These are phyloP conservation scores for Lodderomyces beijingensis DNA, from an alignment of 1,139 yeast genomes.

Conservation along the genomic window DNA sequence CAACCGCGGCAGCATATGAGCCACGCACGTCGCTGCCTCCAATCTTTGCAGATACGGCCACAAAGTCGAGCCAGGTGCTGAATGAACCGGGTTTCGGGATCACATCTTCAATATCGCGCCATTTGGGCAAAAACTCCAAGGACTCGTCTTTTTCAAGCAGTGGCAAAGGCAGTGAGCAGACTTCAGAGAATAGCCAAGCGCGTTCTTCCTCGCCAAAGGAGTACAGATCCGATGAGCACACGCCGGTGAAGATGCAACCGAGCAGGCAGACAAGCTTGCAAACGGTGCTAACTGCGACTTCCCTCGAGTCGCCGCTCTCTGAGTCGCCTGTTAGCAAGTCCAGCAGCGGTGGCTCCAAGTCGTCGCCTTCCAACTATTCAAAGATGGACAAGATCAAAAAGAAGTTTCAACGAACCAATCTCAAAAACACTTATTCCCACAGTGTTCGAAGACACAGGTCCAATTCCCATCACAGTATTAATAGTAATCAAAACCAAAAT, in stretches of 20 bases:
- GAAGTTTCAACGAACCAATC: conserved; percentile 6
- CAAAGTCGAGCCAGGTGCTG: conserved; percentile 1
- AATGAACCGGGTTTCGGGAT: neutral
- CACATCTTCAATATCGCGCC: neutral
- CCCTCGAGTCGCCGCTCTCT: conserved; percentile 9
- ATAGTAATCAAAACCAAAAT: neutral
- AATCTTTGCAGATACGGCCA: too few species aligned
- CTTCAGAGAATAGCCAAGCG: neutral
- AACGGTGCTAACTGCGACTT: conserved; percentile 8
- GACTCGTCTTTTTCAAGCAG: conserved; percentile 1
- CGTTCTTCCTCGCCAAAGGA: neutral
- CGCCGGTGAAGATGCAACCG: neutral
- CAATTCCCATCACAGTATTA: conserved; percentile 17
- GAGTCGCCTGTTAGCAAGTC: conserved; percentile 4
- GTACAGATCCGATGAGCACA: neutral
- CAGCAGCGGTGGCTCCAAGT: conserved; percentile 3
- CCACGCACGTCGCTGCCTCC: too few species aligned
- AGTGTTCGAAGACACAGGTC: conserved; percentile 34
- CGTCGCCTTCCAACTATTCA: conserved; percentile 11
- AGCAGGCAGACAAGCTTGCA: conserved; percentile 8
- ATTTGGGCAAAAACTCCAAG: neutral
- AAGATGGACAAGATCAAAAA: conserved; percentile 20
- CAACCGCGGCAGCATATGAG: too few species aligned
- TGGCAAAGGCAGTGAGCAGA: neutral
- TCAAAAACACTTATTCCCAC: conserved; percentile 28